Percentiles rank a stretch among this genome's conserved stretches.
Evolutionary conservation across 805 yeast species (phyloP).

Genomic region (Pichia occidentalis): DNA sequence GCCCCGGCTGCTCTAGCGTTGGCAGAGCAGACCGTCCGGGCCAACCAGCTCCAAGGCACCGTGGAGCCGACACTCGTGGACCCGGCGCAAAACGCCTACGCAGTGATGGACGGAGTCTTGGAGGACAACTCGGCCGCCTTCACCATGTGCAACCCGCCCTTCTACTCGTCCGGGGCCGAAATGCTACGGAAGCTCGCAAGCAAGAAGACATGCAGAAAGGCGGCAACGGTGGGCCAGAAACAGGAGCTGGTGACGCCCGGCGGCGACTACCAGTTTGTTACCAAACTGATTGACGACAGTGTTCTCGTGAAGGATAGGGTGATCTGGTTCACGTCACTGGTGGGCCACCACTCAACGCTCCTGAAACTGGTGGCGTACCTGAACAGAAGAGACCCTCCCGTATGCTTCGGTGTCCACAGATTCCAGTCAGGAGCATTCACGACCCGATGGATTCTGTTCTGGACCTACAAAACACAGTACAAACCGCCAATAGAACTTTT

Average conservation of each 20-base stretch:
- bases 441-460: slow-evolving; percentile 33
- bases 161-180: slow-evolving; percentile 35
- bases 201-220: slow-evolving; percentile 20
- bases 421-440: slow-evolving; percentile 26
- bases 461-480: slow-evolving; percentile 27
- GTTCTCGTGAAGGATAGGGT: slow-evolving; percentile 2
- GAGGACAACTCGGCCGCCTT: slow-evolving; percentile 19
- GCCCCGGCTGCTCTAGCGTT: slow-evolving; percentile 28
- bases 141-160: slow-evolving; percentile 50
- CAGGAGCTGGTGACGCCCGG: slow-evolving; percentile 38
- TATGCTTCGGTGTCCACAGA: slow-evolving; percentile 28
- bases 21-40: slow-evolving; percentile 25
- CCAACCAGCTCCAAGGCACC: slow-evolving; percentile 23
- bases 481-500: slow-evolving; percentile 15
- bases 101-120: slow-evolving; percentile 4
- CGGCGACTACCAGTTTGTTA: slow-evolving; percentile 40
- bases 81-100: slow-evolving; percentile 5
- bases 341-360: slow-evolving; percentile 14
- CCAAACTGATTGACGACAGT: slow-evolving; percentile 15
- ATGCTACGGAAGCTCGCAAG: slow-evolving; percentile 17
- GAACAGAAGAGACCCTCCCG: neutral
- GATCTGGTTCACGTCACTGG: slow-evolving; percentile 15
- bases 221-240: slow-evolving; percentile 27
- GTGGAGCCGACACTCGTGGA: slow-evolving; percentile 16
- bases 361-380: neutral